Evolutionary conservation across 2,329 filamentous ascomycete species (phyloP).

Genomic region (Fusarium sp.): DNA sequence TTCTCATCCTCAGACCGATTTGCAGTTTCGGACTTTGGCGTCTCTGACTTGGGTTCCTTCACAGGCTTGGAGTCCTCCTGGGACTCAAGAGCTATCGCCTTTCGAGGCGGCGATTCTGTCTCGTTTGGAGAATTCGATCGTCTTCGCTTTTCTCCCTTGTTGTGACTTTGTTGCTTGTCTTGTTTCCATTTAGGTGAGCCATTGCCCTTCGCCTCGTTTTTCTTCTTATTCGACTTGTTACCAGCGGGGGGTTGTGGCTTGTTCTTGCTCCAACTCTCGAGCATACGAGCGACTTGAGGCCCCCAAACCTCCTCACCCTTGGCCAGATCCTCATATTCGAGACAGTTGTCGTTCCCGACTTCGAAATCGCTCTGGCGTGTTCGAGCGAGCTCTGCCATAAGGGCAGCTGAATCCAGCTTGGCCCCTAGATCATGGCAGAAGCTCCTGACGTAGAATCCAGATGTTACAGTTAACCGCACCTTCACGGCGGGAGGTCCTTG

Average conservation of each 20-base stretch:
- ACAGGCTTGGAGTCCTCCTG: constrained; percentile 28
- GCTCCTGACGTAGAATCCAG: constrained; percentile 95
- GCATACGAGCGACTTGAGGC: constrained; percentile 69
- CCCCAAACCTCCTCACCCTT: constrained; percentile 86
- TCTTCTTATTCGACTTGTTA: constrained; percentile 38
- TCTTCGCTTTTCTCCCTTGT: constrained; percentile 44
- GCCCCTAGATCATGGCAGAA: constrained; percentile 91
- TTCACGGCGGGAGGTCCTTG: constrained; percentile 79
- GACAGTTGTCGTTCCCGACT: constrained; percentile 72
- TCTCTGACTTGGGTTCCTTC: constrained; percentile 19
- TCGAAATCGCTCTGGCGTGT: constrained; percentile 84
- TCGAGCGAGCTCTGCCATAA: constrained; percentile 87
- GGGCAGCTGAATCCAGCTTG: constrained; percentile 80
- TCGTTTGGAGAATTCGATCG: constrained; percentile 42
- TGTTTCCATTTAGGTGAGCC: constrained; percentile 25
- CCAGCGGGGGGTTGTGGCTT: constrained; percentile 32
- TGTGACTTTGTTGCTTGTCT: constrained; percentile 16
- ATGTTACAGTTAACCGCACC: constrained; percentile 91
- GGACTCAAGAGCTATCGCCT: constrained; percentile 41
- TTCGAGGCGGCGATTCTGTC: constrained; percentile 42
- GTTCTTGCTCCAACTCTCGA: constrained; percentile 54
- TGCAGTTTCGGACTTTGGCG: constrained; percentile 18
- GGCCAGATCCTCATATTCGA: constrained; percentile 81
- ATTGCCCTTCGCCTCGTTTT: constrained; percentile 18
- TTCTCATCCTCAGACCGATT: constrained; percentile 52